Percentiles rank a stretch among this genome's conserved stretches.
Conservation (phyloP, 2,329 filamentous ascomycete species). For the Escovopsis weberi region DNA sequence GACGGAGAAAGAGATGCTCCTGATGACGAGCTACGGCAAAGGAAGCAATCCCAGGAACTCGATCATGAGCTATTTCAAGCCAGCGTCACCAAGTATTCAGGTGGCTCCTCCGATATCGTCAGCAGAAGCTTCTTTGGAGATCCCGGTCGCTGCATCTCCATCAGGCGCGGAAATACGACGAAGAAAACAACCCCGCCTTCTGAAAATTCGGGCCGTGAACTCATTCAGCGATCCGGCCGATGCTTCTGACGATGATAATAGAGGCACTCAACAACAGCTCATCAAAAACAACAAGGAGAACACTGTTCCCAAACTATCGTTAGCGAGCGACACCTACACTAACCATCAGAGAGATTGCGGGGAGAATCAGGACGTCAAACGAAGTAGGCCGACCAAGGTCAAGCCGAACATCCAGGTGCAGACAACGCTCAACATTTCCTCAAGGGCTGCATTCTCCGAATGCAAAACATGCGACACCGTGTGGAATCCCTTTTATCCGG, state of each 20-base stretch:
- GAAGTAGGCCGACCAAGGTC: background rate
- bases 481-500: constrained; percentile 29
- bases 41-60: constrained; percentile 16
- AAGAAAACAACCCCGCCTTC: constrained; percentile 14
- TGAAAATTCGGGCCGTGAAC: constrained; percentile 14
- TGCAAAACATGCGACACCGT: constrained; percentile 28
- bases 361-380: background rate
- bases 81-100: constrained; percentile 8
- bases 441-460: constrained; percentile 26
- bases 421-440: constrained; percentile 30
- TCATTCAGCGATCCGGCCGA: constrained; percentile 4
- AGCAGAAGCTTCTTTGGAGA: background rate
- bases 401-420: constrained; percentile 17
- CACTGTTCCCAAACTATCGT: background rate
- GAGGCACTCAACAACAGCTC: background rate
- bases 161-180: background rate
- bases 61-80: constrained; percentile 28
- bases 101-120: constrained; percentile 1
- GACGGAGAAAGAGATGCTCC: background rate
- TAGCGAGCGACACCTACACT: background rate
- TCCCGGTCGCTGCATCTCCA: constrained; percentile 7
- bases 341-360: background rate
- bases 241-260: constrained; percentile 1
- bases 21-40: background rate
- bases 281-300: background rate